Conservation (phyloP, 495 filamentous ascomycete genomes). For the Neurospora sp. region DNA sequence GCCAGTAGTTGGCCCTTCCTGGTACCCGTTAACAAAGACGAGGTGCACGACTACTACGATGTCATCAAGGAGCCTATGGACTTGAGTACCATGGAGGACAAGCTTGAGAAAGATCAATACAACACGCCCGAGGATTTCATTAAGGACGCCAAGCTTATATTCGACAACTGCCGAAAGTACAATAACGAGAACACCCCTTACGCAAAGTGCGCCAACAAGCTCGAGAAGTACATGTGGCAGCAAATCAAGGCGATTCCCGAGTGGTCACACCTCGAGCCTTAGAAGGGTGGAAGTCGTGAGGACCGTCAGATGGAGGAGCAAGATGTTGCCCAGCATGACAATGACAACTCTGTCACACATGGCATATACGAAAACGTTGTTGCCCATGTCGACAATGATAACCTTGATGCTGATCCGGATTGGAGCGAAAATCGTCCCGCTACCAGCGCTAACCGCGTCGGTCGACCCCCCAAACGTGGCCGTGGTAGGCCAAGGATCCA, state of each 20-base stretch:
- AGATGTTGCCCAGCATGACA: neutral
- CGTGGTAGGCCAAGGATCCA: neutral
- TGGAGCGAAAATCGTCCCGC: neutral
- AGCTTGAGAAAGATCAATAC: constrained; percentile 90
- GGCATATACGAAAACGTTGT: neutral
- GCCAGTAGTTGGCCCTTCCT: constrained; percentile 88
- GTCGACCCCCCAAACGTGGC: neutral
- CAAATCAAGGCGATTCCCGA: constrained; percentile 90
- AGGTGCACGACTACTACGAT: constrained; percentile 95
- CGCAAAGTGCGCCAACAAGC: constrained; percentile 87
- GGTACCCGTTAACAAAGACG: constrained; percentile 86
- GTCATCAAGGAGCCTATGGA: constrained; percentile 99
- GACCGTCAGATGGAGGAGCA: neutral
- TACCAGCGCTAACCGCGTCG: neutral
- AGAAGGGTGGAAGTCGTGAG: constrained; percentile 11
- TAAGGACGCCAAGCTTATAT: constrained; percentile 81
- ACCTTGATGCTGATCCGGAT: neutral
- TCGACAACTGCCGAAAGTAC: constrained; percentile 90
- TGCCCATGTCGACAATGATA: neutral
- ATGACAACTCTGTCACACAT: neutral
- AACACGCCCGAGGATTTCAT: constrained; percentile 87
- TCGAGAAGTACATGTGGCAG: constrained; percentile 95
- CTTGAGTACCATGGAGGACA: constrained; percentile 87
- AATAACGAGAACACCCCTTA: constrained; percentile 95
- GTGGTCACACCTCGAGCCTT: constrained; percentile 65